Conservation (phyloP, 305 asterid genomes). For the Salvia sclarea region DNA sequence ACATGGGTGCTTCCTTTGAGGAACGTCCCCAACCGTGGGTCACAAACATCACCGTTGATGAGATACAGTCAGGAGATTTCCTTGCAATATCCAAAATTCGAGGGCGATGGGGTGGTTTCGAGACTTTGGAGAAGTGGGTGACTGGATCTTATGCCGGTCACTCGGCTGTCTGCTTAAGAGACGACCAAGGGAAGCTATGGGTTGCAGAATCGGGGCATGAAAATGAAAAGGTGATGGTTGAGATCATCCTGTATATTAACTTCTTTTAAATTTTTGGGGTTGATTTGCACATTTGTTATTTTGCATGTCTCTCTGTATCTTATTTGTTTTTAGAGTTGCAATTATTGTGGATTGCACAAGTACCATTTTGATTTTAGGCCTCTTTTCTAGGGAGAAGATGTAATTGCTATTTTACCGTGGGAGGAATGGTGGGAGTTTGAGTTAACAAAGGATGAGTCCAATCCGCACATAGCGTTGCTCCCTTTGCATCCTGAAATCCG, state of each 20-base stretch:
- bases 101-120: conserved; percentile 97
- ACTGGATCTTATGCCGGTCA: conserved; percentile 98
- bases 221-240: conserved; percentile 61
- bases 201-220: conserved; percentile 98
- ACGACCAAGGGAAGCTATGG: conserved; percentile 83
- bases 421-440: conserved; percentile 96
- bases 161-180: conserved; percentile 88
- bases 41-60: conserved; percentile 66
- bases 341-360: not conserved
- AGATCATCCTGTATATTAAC: not conserved
- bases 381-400: conserved; percentile 70
- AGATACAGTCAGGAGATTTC: conserved; percentile 91
- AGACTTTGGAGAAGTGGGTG: conserved; percentile 96
- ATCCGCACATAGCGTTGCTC: conserved; percentile 92
- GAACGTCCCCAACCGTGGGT: conserved; percentile 92
- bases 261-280: not conserved
- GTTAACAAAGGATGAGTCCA: conserved; percentile 73
- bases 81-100: conserved; percentile 83
- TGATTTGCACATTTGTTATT: not conserved
- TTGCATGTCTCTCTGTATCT: not conserved
- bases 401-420: conserved; percentile 88
- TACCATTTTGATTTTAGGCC: not conserved
- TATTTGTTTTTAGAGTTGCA: not conserved
- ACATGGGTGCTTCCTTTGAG: conserved; percentile 83
- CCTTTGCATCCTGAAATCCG: conserved; percentile 83